Base-by-base conservation (phyloP, 2,329 filamentous ascomycete genomes). In the Aspergillus oerlinghausenensis region DNA sequence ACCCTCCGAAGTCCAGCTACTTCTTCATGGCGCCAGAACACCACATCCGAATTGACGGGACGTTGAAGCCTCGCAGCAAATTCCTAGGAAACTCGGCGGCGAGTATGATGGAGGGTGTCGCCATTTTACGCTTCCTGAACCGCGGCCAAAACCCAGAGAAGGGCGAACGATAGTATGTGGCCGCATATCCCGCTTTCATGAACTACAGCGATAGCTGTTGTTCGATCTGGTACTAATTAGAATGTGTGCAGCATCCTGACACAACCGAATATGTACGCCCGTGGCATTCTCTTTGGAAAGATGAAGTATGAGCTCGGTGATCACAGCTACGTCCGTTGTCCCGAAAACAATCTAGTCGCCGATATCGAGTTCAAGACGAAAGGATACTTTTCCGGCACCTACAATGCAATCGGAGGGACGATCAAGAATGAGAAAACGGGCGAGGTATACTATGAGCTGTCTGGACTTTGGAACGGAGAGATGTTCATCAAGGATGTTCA, bases 301-400 rank as follows among this genome's bases (percentile, higher is more conserved):
- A 97, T 99, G 94, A 97, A 97, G 75, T 99, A 97, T 75, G 94
- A 99, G 78, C 85, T 99, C 7, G 94, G 93, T 62, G 93, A 97
- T 72, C 92, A 96, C 77, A 96, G 92, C 72, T 90, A 92, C 66
- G 90, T 99, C 21, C 84, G 88, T 63, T 97, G 94, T 73, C 91
- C 93, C 0, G 93, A 97, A 72, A 84, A 91, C 19, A 88, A 92
- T 56, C 81, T 99, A 19, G 84, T 86, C 26, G 93, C 92, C 58
- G 93, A 99, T 71, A 86, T 99, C 59, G 94, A 99, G 64, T 99
- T 99, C 83, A 97, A 97, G 79, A 95, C 91, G 52, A 97, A 97
- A 76, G 94, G 94, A 4, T 99, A 95, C 84, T 93, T 99, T 62
- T 88, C 91, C 52, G 94, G 94, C 7, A 94, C 90, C 1, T 99